Base-by-base conservation (phyloP, 306 rosid species). In the Begonia masoniana region DNA sequence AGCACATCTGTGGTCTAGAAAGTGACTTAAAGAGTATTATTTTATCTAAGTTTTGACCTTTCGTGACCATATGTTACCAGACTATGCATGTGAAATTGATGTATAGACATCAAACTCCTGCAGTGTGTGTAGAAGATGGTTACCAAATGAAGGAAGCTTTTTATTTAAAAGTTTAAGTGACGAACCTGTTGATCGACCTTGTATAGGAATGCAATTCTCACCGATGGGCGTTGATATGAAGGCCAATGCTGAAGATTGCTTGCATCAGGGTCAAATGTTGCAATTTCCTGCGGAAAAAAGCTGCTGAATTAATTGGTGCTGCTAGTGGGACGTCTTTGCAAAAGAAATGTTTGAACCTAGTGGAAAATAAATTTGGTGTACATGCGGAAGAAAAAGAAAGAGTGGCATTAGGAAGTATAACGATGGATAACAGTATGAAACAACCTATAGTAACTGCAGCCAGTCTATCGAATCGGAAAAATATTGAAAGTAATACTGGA, bases 61-160 rank as follows among this genome's bases (percentile, higher is more conserved):
- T 31, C 8, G 39, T 7, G 8, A 31, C 39, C 39, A 5, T 31
- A 31, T 31, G 7, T 31, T 31, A 31, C 39, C 39, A 31, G 5
- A 31, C 39, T n/a, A 31, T 31, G 39, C 39, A 31, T 5, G 4
- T 31, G 39, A 31, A 31, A 31, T 31, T 5, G 39, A 31, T 31
- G 39, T 7, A 31, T 31, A 31, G 41, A 19, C 24, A 24, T 45
- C 57, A 61, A 68, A 70, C 67, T 41, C 52, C 61, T 49, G 76
- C 82, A 81, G 96, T 75, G 50, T 50, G 57, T 47, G 63, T 70
- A 55, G 60, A 65, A 56, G 74, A 60, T 58, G 72, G 70, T 62
- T 79, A 64, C 60, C 79, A 55, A 64, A 56, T 66, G 61, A 66
- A 56, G 58, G 80, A 69, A 62, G 55, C 43, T 51, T 54, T 52